phyloP scores from a whole-genome alignment of 176 grass and related monocot genomes.

The Rhynchospora breviuscula region DNA sequence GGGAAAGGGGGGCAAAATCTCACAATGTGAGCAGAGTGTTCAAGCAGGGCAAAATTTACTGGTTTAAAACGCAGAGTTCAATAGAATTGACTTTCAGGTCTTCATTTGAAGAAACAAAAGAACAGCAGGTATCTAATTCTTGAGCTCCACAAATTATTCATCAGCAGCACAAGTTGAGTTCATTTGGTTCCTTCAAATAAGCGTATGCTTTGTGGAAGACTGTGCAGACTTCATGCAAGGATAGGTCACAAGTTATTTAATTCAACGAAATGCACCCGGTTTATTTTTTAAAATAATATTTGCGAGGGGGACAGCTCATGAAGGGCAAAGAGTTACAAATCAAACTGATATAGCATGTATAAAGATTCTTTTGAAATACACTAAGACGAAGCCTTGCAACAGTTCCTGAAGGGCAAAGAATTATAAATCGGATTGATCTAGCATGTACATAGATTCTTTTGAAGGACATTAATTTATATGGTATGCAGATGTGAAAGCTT shows the following conservation, averaged over 20 bases:
- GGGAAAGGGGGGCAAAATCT: neutral
- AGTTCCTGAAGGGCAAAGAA: neutral
- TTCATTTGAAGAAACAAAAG: neutral
- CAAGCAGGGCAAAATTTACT: neutral
- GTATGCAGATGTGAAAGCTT: neutral
- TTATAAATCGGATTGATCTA: neutral
- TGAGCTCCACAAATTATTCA: constrained; percentile 5
- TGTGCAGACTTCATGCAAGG: neutral
- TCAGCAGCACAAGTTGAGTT: neutral
- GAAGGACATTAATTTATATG: neutral
- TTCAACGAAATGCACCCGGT: neutral
- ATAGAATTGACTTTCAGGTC: neutral
- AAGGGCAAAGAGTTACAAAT: neutral
- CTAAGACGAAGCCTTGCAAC: neutral
- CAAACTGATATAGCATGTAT: neutral
- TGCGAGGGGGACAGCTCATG: neutral
- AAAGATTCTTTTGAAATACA: neutral
- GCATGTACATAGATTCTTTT: neutral
- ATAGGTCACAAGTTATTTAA: neutral
- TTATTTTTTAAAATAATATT: neutral
- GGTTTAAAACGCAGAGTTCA: neutral
- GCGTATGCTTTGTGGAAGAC: neutral
- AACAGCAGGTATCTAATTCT: neutral
- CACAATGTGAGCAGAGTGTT: neutral
- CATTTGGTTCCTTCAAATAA: neutral